Base-by-base conservation (phyloP, 106 monocot genomes). In the Vanilla planifolia region DNA sequence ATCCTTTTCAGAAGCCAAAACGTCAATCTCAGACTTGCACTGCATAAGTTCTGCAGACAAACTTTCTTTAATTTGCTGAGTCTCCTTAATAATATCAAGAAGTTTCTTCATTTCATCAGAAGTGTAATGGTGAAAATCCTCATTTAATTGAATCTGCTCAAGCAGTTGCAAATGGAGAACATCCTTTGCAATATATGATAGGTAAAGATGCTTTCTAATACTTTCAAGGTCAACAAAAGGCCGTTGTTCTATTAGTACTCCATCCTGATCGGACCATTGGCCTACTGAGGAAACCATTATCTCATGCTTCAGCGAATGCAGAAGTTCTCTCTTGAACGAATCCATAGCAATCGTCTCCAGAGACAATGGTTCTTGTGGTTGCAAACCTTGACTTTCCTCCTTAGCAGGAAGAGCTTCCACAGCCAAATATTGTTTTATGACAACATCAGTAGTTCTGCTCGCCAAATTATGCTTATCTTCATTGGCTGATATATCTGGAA, bases 181-280 rank as follows among this genome's bases (percentile, higher is more conserved):
- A 73, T 82, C 77, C 61, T 77, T 88, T 35, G 63, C 63, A 28
- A 98, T 9, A 65, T 4, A 75, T 63, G 76, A 64, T 60, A 80
- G 26, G 61, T 92, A 98, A 42, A 98, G 79, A 68, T 88, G 82
- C 43, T 43, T 66, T 68, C 27, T 81, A 20, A 98, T 58, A 69
- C 41, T 59, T 37, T 98, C 96, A 55, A 78, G 16, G 51, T 50
- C 69, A 60, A 70, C 58, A 60, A 32, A 33, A 64, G 42, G 35
- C 15, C 25, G 32, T 60, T 17, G 25, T 5, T 26, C 43, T 21
- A 57, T 34, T 10, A 20, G 20, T 9, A 57, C 35, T 35, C 34
- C 35, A 36, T 57, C 34, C 35, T 33, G 57, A 4, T 57, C 57
- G 21, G 15, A 19, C 57, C 28, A 14, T 20, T 28, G 14, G 8